Evolutionary conservation across 2,329 filamentous ascomycete species (phyloP).

Genomic region (Leptographium radiaticola): DNA sequence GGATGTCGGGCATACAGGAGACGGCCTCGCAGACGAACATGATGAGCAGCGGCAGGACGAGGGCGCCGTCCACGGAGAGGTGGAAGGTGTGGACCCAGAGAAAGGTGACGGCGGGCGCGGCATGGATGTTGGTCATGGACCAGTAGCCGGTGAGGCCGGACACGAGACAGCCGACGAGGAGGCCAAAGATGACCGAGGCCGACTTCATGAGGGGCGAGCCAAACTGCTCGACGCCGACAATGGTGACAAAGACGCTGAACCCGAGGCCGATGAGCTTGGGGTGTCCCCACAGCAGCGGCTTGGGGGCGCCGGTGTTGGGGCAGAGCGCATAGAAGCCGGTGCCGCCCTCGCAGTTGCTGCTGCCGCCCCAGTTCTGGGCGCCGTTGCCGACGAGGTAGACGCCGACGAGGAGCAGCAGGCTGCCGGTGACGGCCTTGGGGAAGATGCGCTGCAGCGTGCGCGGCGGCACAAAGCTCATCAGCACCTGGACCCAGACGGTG

Average conservation of each 20-base stretch:
- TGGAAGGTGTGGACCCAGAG: conserved; percentile 71
- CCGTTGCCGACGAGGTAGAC: conserved; percentile 58
- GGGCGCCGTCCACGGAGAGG: conserved; percentile 55
- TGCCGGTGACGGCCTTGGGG: conserved; percentile 47
- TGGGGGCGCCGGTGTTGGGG: conserved; percentile 53
- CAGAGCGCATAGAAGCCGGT: conserved; percentile 49
- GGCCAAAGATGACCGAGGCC: conserved; percentile 59
- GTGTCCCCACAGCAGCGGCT: conserved; percentile 63
- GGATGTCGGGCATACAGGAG: conserved; percentile 70
- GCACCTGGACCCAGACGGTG: conserved; percentile 56
- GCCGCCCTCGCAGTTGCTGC: conserved; percentile 45
- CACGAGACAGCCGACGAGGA: conserved; percentile 66
- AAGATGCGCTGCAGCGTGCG: conserved; percentile 57
- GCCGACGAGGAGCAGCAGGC: conserved; percentile 51
- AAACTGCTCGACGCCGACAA: conserved; percentile 69
- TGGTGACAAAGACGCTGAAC: conserved; percentile 58
- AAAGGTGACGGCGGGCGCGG: conserved; percentile 59
- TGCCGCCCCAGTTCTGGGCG: conserved; percentile 68
- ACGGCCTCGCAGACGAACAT: conserved; percentile 68
- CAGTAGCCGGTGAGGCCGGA: conserved; percentile 70
- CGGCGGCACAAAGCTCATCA: conserved; percentile 62
- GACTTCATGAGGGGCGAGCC: conserved; percentile 78
- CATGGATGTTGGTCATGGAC: conserved; percentile 53
- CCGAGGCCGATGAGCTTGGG: conserved; percentile 55
- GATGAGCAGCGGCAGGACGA: conserved; percentile 61